Base-by-base conservation (phyloP, 139 green algal species). In the Klebsormidium nitens region DNA sequence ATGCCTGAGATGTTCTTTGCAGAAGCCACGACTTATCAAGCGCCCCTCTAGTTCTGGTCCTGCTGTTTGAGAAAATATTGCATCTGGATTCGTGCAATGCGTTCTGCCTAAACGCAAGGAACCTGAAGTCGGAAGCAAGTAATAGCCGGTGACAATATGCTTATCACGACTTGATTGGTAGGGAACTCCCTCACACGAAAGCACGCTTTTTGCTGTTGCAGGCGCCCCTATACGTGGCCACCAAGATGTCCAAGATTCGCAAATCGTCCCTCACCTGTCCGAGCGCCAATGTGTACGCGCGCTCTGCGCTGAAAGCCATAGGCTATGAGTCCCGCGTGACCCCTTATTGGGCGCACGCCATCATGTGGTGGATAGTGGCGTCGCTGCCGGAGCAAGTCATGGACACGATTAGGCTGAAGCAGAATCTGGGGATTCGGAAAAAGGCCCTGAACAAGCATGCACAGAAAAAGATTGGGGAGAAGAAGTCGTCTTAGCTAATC, bases 191-290 rank as follows among this genome's bases (percentile, higher is more conserved):
- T n/a, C n/a, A n/a, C n/a, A n/a, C n/a, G n/a, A n/a, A n/a, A n/a
- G n/a, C n/a, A n/a, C n/a, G n/a, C n/a, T n/a, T n/a, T n/a, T n/a
- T n/a, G n/a, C n/a, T n/a, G n/a, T 57, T 52, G 40, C 83, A 91
- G 81, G 86, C 85, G 29, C 88, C 88, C 34, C 69, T 89, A 29
- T 94, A 83, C 77, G 88, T 95, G 28, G 84, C 85, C 8, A 92
- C 88, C 40, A 94, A 94, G 70, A 84, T 94, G 81, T 78, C 85
- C 35, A 95, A 94, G 75, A 95, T 94, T 71, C 58, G 88, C 32
- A 23, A 73, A 1, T 62, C 69, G 2, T 82, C 77, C 0, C 19
- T 75, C 47, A 80, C 75, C 29, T 80, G 77, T 11, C 87, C 87
- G 19, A 80, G 59, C 17, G 63, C 87, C 17, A 57, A 64, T 2